phyloP scores from a whole-genome alignment of 305 asterid species.

The Caryopteris hybrid region DNA sequence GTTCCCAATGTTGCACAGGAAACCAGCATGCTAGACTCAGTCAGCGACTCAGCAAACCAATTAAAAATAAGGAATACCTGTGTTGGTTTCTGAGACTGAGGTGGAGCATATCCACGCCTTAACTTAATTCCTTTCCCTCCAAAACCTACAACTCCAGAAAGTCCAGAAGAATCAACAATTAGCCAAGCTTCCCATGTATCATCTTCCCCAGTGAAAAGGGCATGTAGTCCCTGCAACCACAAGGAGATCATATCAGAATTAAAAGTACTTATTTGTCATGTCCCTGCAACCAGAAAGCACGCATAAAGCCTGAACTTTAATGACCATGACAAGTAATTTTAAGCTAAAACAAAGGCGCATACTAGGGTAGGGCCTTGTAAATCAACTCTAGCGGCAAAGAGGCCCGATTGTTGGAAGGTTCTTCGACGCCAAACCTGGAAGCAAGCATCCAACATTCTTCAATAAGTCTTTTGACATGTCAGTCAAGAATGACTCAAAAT shows the following conservation, averaged over 20 bases:
- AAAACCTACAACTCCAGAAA: constrained; percentile 50
- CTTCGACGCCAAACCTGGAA: constrained; percentile 95
- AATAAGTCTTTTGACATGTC: constrained; percentile 12
- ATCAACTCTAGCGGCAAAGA: constrained; percentile 98
- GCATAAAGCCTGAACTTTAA: constrained; percentile 2
- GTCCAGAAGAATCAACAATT: constrained; percentile 70
- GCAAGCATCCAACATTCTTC: constrained; percentile 14
- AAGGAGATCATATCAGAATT: constrained; percentile 12
- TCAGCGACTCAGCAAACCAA: constrained; percentile 14
- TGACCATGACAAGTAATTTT: neutral
- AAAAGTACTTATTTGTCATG: constrained; percentile 1
- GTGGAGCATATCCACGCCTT: constrained; percentile 90
- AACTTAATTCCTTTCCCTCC: constrained; percentile 60
- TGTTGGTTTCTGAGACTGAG: constrained; percentile 79
- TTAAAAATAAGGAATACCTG: constrained; percentile 40
- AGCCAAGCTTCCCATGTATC: constrained; percentile 99
- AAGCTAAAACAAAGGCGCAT: constrained; percentile 27
- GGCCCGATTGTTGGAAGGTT: constrained; percentile 94
- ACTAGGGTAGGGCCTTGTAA: constrained; percentile 89
- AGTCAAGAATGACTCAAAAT: neutral
- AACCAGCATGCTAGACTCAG: neutral
- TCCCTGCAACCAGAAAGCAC: constrained; percentile 10
- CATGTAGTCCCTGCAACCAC: constrained; percentile 77
- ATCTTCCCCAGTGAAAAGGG: constrained; percentile 94
- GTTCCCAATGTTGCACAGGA: neutral